Evolutionary conservation across 1,284 basidiomycete genomes (phyloP).

Genomic region (Apiotrichum montevideense): DNA sequence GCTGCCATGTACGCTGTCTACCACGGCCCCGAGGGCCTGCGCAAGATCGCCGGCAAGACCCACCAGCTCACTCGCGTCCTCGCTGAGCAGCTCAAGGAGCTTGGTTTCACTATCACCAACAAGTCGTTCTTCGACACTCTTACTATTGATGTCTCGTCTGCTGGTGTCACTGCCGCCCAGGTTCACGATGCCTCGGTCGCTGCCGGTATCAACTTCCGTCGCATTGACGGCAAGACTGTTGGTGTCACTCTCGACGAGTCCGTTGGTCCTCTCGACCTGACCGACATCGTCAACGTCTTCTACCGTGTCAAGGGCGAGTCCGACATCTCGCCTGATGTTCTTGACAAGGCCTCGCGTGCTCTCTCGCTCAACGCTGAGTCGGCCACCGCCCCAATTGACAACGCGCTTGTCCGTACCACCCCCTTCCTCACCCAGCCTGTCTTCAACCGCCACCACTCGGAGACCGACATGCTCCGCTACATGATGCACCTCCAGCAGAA

Average conservation of each 20-base stretch:
- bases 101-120: conserved; percentile 61
- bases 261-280: conserved; percentile 66
- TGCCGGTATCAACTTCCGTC: conserved; percentile 76
- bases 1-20: conserved; percentile 97
- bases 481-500: conserved; percentile 90
- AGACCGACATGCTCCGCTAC: conserved; percentile 96
- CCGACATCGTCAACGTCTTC: conserved; percentile 77
- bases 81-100: conserved; percentile 59
- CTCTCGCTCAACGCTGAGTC: conserved; percentile 30
- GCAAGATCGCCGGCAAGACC: conserved; percentile 80
- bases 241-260: conserved; percentile 93
- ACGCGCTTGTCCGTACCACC: conserved; percentile 62
- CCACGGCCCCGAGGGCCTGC: conserved; percentile 84
- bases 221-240: conserved; percentile 67
- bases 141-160: conserved; percentile 65
- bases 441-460: conserved; percentile 92
- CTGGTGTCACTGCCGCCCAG: conserved; percentile 55
- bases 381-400: conserved; percentile 48
- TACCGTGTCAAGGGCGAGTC: conserved; percentile 48
- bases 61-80: conserved; percentile 83
- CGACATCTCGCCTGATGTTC: conserved; percentile 40
- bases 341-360: conserved; percentile 42
- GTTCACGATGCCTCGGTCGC: conserved; percentile 66
- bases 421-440: conserved; percentile 78
- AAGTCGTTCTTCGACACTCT: conserved; percentile 87